Evolutionary conservation across 192 early-diverging fungal species (phyloP), one percentile per base, ranked within the genome.

Genomic region (Funneliformis geosporum): DNA sequence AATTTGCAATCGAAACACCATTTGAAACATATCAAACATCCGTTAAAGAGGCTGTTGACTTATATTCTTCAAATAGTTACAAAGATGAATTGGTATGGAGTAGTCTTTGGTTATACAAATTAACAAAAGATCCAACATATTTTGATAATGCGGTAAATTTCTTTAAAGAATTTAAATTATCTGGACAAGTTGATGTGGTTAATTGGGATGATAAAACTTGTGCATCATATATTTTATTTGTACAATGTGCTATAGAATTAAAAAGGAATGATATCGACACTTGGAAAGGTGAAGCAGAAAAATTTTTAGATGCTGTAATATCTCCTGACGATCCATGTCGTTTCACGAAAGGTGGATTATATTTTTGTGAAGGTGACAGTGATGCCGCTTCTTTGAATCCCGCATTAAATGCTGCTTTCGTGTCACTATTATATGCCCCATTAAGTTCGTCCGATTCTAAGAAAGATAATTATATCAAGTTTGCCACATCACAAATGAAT

Each of bases 21-120:
- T 82, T 81, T 27, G 83, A 81, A 18, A 72, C 78, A 8, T 90
- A 91, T 42, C 81, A 82, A 10, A 80, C 65, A 2, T 82, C 83
- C 10, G 80, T 89, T 33, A 80, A 86, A 27, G 86, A 79, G 10
- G 79, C 68, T 3, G 38, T 61, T 2, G 83, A 81, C 43, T 84
- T 81, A 42, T 91, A 91, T 61, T 50, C 60, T 2, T 87, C 89
- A 8, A 83, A 79, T 12, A 73, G 73, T 23, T 88, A 81, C 68
- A 67, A 79, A 16, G 84, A 87, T 67, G 85, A 91, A 70, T 74
- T 91, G 0, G 85, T 88, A 2, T 90, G 79, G 83, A 89, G 83
- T 55, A 88, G 89, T 25, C 81, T 87, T 10, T 91, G 90, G 90
- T 82, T 91, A 76, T 88, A 85, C 80, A 80, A 78, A 46, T 83